Evolutionary conservation across 2,329 filamentous ascomycete species (phyloP), one percentile per base, ranked within the genome.

Genomic region (Phialocephala sp.): DNA sequence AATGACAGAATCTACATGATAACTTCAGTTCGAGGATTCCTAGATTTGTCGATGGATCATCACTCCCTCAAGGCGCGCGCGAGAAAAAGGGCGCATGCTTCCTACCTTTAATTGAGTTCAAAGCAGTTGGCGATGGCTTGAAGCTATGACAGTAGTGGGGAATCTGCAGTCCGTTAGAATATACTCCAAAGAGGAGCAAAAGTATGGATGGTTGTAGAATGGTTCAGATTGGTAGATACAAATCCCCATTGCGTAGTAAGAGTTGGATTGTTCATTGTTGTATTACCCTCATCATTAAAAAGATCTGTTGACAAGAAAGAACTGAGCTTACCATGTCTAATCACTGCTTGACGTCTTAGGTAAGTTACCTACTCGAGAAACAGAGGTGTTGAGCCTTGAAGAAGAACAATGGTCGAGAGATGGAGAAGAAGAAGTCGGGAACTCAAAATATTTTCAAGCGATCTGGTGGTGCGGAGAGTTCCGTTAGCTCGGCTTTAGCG

Each of bases 181-280:
- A 12, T 61, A 24, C 36, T 45, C 37, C 32, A 18, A 47, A 1
- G 43, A n/a, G 11, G 20, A 24, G 22, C 24, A 36, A 62, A 9
- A n/a, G 27, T 14, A 35, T 43, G 8, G 39, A 60, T 41, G 3
- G 47, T 52, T 58, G 60, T 55, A 9, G 27, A 35, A 39, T 66
- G 67, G 66, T 66, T 79, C 77, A 79, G 77, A 76, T 71, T 74
- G 72, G 69, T 74, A 76, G 69, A 69, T 72, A 75, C 69, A 45
- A 62, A 62, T 77, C 75, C 73, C 74, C 73, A 76, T 75, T 67
- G 60, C 66, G 50, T 66, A 73, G 75, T 80, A 79, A 77, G 78
- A 79, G 78, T 80, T 80, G 78, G 77, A 80, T 79, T 79, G 77
- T 79, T 79, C 78, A 74, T 70, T 68, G 64, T 62, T 74, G 72